Evolutionary conservation across 2,329 filamentous ascomycete species (phyloP), one percentile per base, ranked within the genome.

Genomic region (Aspergillus sp.): DNA sequence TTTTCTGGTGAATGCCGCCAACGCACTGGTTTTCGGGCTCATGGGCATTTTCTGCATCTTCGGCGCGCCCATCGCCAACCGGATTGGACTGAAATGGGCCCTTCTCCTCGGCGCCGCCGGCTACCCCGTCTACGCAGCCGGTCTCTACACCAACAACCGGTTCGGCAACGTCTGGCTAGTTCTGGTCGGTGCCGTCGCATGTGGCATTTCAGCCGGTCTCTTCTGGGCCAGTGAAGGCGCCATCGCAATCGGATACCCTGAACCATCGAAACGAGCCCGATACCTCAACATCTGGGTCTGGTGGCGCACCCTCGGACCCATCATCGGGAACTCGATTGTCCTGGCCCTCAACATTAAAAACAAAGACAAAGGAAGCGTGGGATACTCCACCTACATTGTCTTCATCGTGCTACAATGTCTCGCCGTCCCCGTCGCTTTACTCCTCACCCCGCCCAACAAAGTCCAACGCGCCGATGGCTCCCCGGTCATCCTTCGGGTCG

Each of bases 141-240:
- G 81, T 80, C 7, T 84, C 0, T 84, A 84, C 65, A 76, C 75
- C 1, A 74, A 74, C 15, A 73, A 73, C 39, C 70, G 71, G 57
- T 73, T 67, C 64, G 82, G 82, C 5, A 84, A 81, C 52, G 79
- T 76, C 13, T 84, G 82, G 82, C 78, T 84, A 30, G 80, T 84
- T 1, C 73, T 83, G 0, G 68, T 84, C 5, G 82, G 81, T 17
- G 78, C 81, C 3, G 81, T 78, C 1, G 72, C 77, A 3, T 84
- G 81, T 66, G 82, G 82, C 30, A 66, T 82, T 23, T 80, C 77
- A 1, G 81, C 81, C 0, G 81, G 80, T 1, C 70, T 83, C 1
- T 83, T 84, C 70, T 84, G 82, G 81, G 79, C 80, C 0, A 76
- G 76, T 8, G 82, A 84, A 66, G 82, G 80, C 12, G 80, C 82